Evolutionary conservation across 371 early-diverging fungal species (phyloP).

Genomic region (Mucor irregularis): DNA sequence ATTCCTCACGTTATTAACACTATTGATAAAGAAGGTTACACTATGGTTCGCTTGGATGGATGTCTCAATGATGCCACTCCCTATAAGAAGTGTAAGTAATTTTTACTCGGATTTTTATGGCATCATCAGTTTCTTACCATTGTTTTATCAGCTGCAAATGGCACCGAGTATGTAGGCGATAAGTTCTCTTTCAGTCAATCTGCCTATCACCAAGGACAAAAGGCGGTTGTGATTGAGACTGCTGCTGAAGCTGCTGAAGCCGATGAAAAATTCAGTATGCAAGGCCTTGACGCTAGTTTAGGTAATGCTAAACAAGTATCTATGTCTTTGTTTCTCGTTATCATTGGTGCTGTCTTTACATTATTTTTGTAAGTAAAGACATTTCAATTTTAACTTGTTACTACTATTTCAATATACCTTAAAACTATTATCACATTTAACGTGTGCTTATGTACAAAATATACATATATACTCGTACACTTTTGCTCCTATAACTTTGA

Average conservation of each 20-base stretch:
- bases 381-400: background rate
- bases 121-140: background rate
- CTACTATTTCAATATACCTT: too few species aligned
- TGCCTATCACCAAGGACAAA: conserved; percentile 53
- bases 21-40: conserved; percentile 52
- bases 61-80: conserved; percentile 56
- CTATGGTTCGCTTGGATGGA: conserved; percentile 61
- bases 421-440: too few species aligned
- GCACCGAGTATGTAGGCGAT: conserved; percentile 39
- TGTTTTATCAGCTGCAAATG: conserved; percentile 9
- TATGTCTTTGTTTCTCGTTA: background rate
- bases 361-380: background rate
- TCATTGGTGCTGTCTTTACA: background rate
- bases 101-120: background rate
- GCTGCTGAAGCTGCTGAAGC: background rate
- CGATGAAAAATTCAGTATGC: background rate
- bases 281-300: background rate
- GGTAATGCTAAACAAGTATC: background rate
- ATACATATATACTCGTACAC: too few species aligned
- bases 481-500: too few species aligned
- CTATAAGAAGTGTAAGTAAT: conserved; percentile 32
- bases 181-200: conserved; percentile 48
- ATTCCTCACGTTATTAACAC: conserved; percentile 48
- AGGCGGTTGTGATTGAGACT: conserved; percentile 5
- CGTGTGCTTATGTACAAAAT: too few species aligned